These are phyloP conservation scores for Juglanconis sp. DNA, from an alignment of 2,329 filamentous ascomycete species.

Conservation along the genomic window DNA sequence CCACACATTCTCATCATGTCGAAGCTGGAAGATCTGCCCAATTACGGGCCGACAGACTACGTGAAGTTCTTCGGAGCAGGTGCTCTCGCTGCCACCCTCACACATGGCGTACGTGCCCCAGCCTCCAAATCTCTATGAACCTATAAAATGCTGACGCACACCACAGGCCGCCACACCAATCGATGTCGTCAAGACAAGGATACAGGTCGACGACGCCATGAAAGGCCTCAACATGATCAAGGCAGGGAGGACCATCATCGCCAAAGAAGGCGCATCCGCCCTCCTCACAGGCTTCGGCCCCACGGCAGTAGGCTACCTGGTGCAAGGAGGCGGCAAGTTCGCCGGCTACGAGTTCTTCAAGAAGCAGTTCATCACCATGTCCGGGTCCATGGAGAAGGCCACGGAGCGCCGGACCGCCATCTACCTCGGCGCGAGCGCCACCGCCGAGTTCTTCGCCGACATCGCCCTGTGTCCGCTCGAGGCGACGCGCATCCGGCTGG, in stretches of 20 bases:
- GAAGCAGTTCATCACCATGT: slow-evolving; percentile 72
- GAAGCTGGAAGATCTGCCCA: slow-evolving; percentile 31
- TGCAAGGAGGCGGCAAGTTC: slow-evolving; percentile 88
- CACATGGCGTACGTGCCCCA: slow-evolving; percentile 42
- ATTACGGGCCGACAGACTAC: slow-evolving; percentile 43
- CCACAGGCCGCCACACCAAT: slow-evolving; percentile 50
- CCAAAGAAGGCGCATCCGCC: slow-evolving; percentile 74
- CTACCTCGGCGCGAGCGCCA: slow-evolving; percentile 70
- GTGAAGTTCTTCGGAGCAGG: slow-evolving; percentile 52
- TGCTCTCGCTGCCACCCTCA: slow-evolving; percentile 49
- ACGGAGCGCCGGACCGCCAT: slow-evolving; percentile 49
- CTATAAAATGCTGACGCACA: not conserved
- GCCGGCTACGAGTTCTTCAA: slow-evolving; percentile 94
- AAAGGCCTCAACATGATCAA: slow-evolving; percentile 82
- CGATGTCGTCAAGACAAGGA: slow-evolving; percentile 82
- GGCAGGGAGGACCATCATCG: slow-evolving; percentile 74
- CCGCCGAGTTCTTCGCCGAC: slow-evolving; percentile 70
- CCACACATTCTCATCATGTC: slow-evolving; percentile 1
- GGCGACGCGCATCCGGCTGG: slow-evolving; percentile 74
- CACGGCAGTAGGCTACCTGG: slow-evolving; percentile 82
- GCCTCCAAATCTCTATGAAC: not conserved
- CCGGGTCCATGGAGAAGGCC: slow-evolving; percentile 51
- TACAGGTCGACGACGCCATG: slow-evolving; percentile 81
- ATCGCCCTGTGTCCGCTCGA: slow-evolving; percentile 87
- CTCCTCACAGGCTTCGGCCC: slow-evolving; percentile 81